Evolutionary conservation across 1,139 yeast genomes (phyloP).

Genomic region (Oligophagozyma castellii): DNA sequence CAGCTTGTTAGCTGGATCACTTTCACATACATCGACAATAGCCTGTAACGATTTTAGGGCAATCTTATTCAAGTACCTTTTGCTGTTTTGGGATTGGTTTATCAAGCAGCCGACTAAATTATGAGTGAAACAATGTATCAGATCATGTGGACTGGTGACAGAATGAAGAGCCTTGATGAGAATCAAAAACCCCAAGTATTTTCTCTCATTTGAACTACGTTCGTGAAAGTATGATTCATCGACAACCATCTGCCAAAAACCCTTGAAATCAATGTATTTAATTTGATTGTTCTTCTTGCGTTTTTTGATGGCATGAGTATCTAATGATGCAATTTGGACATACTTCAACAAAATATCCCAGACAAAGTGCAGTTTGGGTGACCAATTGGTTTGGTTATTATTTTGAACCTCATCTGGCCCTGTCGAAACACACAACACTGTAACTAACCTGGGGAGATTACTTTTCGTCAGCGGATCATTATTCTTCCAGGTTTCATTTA

Average conservation of each 20-base stretch:
- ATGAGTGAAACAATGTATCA: slow-evolving; percentile 43
- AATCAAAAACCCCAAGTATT: slow-evolving; percentile 75
- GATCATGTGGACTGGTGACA: slow-evolving; percentile 19
- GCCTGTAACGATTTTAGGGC: slow-evolving; percentile 39
- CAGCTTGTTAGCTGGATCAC: slow-evolving; percentile 29
- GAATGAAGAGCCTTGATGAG: slow-evolving; percentile 36
- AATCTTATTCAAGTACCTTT: slow-evolving; percentile 53
- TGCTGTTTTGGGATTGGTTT: slow-evolving; percentile 59
- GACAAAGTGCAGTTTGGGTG: slow-evolving; percentile 67
- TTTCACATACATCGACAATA: slow-evolving; percentile 28
- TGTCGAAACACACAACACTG: slow-evolving; percentile 38
- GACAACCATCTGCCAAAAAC: slow-evolving; percentile 68
- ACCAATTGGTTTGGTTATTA: slow-evolving; percentile 54
- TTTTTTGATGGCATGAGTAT: slow-evolving; percentile 25
- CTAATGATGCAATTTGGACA: slow-evolving; percentile 10
- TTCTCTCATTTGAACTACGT: slow-evolving; percentile 73
- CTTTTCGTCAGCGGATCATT: slow-evolving; percentile 63
- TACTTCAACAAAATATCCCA: slow-evolving; percentile 56
- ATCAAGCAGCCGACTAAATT: slow-evolving; percentile 64
- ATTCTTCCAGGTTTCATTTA: slow-evolving; percentile 44
- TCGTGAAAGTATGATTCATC: slow-evolving; percentile 72
- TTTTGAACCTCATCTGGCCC: slow-evolving; percentile 23
- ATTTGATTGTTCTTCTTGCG: slow-evolving; percentile 26
- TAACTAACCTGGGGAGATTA: slow-evolving; percentile 45
- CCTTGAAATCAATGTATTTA: slow-evolving; percentile 35